These are phyloP conservation scores for Heliosperma pusillum DNA, from an alignment of 148 eudicot species.

Conservation along the genomic window DNA sequence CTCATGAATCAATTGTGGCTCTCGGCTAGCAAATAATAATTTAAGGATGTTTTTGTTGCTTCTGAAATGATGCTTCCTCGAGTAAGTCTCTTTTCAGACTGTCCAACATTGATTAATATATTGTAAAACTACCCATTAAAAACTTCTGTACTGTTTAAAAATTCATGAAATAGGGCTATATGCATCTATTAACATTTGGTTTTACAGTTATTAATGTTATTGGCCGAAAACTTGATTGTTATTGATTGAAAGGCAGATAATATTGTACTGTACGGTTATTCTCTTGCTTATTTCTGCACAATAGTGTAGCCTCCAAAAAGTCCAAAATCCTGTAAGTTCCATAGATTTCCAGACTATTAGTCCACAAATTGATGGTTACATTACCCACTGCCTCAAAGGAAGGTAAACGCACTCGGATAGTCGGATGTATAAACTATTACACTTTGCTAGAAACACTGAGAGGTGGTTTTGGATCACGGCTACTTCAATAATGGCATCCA, in stretches of 20 bases:
- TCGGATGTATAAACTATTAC: background rate
- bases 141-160: background rate
- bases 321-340: background rate
- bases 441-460: no score
- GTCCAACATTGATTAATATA: background rate
- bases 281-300: background rate
- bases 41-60: background rate
- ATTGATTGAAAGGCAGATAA: background rate
- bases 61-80: background rate
- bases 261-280: background rate
- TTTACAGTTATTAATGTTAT: background rate
- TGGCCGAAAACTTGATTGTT: background rate
- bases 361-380: no score
- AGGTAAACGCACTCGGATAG: background rate
- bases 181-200: background rate
- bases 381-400: no score
- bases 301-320: background rate
- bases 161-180: background rate
- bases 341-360: no score
- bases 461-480: no score
- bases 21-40: background rate
- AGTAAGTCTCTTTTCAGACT: background rate
- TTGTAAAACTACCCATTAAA: background rate
- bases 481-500: no score
- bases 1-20: background rate